These are phyloP conservation scores for Fusarium hainanense DNA, from an alignment of 2,329 filamentous ascomycete genomes.

Conservation along the genomic window DNA sequence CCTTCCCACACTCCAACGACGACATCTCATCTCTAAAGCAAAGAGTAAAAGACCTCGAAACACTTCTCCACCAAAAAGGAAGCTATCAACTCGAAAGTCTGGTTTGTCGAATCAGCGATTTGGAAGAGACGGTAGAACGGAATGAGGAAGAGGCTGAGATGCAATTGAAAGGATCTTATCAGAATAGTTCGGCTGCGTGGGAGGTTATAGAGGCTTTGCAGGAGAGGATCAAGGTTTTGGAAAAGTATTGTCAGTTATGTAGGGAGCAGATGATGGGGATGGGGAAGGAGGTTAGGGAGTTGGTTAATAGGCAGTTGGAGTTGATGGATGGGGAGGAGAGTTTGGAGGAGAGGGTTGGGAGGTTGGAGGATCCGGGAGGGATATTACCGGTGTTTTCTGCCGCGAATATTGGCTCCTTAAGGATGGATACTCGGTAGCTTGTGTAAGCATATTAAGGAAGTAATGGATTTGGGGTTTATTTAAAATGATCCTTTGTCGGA, in stretches of 20 bases:
- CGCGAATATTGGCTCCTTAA: not conserved
- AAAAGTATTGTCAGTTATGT: conserved; percentile 1
- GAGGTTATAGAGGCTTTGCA: conserved; percentile 12
- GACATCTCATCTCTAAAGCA: conserved; percentile 1
- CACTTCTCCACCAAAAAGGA: not conserved
- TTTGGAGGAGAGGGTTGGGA: conserved; percentile 14
- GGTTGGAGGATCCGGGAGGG: not conserved
- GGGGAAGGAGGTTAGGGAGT: not conserved
- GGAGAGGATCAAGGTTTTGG: conserved; percentile 4
- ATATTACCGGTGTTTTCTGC: not conserved
- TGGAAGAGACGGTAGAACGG: conserved; percentile 7
- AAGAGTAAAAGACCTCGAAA: not conserved
- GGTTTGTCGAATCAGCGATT: not conserved
- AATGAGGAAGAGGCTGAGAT: conserved; percentile 6
- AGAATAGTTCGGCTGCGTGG: conserved; percentile 24
- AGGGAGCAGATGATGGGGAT: conserved; percentile 9
- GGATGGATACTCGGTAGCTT: conserved; percentile 11
- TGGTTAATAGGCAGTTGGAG: conserved; percentile 19
- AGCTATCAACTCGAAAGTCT: conserved; percentile 16
- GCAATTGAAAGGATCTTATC: conserved; percentile 15
- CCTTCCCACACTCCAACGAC: not conserved
- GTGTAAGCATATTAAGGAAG: rapidly evolving
- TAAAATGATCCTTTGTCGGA: not conserved
- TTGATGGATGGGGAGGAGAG: conserved; percentile 26
- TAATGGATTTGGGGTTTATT: not conserved